phyloP scores from a whole-genome alignment of 352 stramenopile species.

The Phytophthora podocarpi region DNA sequence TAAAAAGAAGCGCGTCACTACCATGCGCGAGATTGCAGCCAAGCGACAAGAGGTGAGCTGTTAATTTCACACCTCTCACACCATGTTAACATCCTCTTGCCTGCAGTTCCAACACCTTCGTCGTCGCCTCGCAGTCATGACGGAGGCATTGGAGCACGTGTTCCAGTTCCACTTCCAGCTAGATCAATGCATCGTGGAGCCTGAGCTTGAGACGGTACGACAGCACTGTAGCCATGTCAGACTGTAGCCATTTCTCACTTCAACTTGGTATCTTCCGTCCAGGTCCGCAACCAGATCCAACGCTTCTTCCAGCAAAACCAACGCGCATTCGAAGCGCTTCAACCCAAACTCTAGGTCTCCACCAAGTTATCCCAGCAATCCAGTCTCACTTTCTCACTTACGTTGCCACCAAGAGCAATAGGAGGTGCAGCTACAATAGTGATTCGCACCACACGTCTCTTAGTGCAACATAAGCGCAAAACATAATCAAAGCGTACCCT shows the following conservation, averaged over 20 bases:
- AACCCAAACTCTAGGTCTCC: not conserved
- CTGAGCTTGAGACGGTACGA: conserved; percentile 44
- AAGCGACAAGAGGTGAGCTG: conserved; percentile 20
- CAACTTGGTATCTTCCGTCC: not conserved
- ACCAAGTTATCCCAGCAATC: too few species aligned
- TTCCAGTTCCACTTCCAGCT: conserved; percentile 57
- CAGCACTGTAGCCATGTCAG: not conserved
- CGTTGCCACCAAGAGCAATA: too few species aligned
- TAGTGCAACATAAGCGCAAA: not conserved
- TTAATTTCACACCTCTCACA: not conserved
- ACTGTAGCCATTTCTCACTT: not conserved
- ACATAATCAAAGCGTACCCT: conserved; percentile 3
- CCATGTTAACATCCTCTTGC: not conserved
- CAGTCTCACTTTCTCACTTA: too few species aligned
- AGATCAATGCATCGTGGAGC: conserved; percentile 45
- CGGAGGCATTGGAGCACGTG: conserved; percentile 47
- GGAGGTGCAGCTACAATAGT: too few species aligned
- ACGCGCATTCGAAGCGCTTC: not conserved
- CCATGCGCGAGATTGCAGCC: conserved; percentile 6
- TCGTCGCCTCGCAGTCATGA: conserved; percentile 40
- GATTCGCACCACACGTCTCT: too few species aligned
- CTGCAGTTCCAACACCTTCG: conserved; percentile 40
- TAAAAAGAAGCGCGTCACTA: not conserved
- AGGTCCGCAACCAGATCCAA: conserved; percentile 16
- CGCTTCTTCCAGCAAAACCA: conserved; percentile 18